phyloP scores from a whole-genome alignment of 148 eudicot species.

The Chenopodium formosanum region DNA sequence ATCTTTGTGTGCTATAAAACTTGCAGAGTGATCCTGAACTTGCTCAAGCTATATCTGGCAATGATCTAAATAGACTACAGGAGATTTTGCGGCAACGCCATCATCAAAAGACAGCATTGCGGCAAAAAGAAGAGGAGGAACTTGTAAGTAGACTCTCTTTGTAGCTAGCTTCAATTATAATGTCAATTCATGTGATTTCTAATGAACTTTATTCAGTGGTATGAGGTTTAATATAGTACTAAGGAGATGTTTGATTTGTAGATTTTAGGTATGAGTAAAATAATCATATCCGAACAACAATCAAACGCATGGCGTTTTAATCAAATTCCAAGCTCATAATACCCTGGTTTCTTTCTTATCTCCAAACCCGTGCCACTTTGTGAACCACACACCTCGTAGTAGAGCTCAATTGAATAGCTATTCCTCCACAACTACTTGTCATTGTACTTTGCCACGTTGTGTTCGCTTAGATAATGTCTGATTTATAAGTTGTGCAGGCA shows the following conservation, averaged over 20 bases:
- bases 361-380: too few relatives aligned
- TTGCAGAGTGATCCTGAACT: conserved; percentile 88
- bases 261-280: too few relatives aligned
- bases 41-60: conserved; percentile 80
- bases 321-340: too few relatives aligned
- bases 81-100: conserved; percentile 70
- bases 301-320: too few relatives aligned
- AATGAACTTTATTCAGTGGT: background rate
- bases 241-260: too few relatives aligned
- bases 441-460: background rate
- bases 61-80: conserved; percentile 69
- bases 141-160: conserved; percentile 46
- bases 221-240: background rate
- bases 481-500: background rate
- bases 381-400: background rate
- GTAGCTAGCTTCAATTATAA: conserved; percentile 4
- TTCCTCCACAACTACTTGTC: background rate
- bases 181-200: background rate
- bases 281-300: too few relatives aligned
- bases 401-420: background rate
- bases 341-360: too few relatives aligned
- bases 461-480: background rate
- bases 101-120: conserved; percentile 60
- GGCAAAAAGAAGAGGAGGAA: conserved; percentile 65
- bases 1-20: conserved; percentile 13